A percentile compares a stretch with the other conserved stretches of the same genome.
Evolutionary conservation across 495 filamentous ascomycete species (phyloP).

Genomic region (Hypoxylon lenormandii): DNA sequence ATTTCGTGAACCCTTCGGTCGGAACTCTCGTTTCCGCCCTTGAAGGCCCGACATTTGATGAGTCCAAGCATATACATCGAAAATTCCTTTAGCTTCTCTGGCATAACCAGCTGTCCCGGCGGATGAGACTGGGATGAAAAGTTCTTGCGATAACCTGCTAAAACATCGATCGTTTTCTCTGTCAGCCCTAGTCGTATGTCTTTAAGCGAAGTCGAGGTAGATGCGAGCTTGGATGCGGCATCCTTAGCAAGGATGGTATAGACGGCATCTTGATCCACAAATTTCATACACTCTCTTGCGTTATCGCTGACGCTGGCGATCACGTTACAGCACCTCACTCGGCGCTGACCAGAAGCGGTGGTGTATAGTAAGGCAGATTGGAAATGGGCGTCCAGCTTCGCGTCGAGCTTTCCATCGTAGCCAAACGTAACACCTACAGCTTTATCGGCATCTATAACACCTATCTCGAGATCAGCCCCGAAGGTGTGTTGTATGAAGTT

Average conservation of each 20-base stretch:
- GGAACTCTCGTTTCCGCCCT: constrained; percentile 89
- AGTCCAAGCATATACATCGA: constrained; percentile 96
- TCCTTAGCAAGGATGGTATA: constrained; percentile 90
- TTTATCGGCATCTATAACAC: constrained; percentile 91
- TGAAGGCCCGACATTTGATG: constrained; percentile 91
- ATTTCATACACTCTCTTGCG: constrained; percentile 84
- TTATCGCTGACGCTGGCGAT: constrained; percentile 91
- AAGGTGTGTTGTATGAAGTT: constrained; percentile 97
- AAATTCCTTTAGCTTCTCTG: constrained; percentile 96
- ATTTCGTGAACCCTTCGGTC: constrained; percentile 92
- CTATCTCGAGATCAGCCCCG: constrained; percentile 94
- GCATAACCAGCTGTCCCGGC: constrained; percentile 91
- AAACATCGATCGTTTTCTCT: constrained; percentile 94
- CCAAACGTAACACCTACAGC: constrained; percentile 90
- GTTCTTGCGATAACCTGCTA: constrained; percentile 92
- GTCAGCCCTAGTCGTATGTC: constrained; percentile 85
- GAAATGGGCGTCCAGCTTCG: constrained; percentile 97
- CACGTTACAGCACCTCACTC: constrained; percentile 91
- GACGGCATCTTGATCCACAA: constrained; percentile 94
- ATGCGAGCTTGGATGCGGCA: constrained; percentile 78
- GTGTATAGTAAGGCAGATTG: constrained; percentile 95
- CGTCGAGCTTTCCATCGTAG: constrained; percentile 96
- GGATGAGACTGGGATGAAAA: constrained; percentile 82
- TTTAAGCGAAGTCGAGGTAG: constrained; percentile 79
- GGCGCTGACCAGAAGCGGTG: constrained; percentile 85